These are phyloP conservation scores for Litsea cubeba DNA, from an alignment of 164 flowering plant genomes.

Conservation along the genomic window DNA sequence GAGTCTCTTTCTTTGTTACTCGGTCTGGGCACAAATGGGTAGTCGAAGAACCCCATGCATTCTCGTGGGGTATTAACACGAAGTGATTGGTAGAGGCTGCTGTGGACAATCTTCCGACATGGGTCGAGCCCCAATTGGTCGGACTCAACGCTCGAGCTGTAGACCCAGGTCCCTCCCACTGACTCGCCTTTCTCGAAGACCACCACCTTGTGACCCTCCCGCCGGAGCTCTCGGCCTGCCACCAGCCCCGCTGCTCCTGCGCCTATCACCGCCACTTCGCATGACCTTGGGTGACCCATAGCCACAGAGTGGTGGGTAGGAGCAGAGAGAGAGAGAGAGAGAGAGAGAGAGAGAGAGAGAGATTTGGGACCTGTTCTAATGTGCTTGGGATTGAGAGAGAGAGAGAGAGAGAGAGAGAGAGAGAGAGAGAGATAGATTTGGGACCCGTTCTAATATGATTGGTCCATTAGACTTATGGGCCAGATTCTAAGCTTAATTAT, in stretches of 20 bases:
- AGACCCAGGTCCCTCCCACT: slow-evolving; percentile 82
- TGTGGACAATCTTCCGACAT: slow-evolving; percentile 43
- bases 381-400: too few species aligned
- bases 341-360: too few species aligned
- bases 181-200: slow-evolving; percentile 48
- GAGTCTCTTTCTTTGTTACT: slow-evolving; percentile 29
- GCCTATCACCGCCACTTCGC: slow-evolving; percentile 74
- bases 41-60: slow-evolving; percentile 67
- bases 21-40: slow-evolving; percentile 40
- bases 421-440: too few species aligned
- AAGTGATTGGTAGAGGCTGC: slow-evolving; percentile 73
- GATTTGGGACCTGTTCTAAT: too few species aligned
- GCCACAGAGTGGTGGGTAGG: too few species aligned
- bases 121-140: slow-evolving; percentile 68
- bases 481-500: too few species aligned
- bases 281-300: background rate
- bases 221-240: slow-evolving; percentile 66
- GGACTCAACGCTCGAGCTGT: slow-evolving; percentile 45
- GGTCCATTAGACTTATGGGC: too few species aligned
- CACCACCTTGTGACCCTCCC: slow-evolving; percentile 66
- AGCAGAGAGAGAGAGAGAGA: too few species aligned
- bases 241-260: slow-evolving; percentile 79
- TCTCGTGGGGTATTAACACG: slow-evolving; percentile 79
- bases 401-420: too few species aligned
- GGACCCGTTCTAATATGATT: too few species aligned